Conservation (phyloP, 345 rosid genomes). For the Lumnitzera racemosa region DNA sequence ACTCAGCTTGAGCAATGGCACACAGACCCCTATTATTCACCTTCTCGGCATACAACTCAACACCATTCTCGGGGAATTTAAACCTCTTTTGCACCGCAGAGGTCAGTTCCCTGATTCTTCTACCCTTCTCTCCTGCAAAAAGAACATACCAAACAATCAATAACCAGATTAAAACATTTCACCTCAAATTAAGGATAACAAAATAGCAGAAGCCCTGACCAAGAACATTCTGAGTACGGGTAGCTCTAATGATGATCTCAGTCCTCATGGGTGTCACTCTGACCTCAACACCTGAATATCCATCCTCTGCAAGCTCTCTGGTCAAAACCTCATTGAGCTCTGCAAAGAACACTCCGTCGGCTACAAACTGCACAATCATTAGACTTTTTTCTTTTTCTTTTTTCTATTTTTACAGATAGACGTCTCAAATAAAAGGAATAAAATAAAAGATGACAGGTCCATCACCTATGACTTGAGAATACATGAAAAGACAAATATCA, state of each 20-base stretch:
- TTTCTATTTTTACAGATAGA: too few species aligned
- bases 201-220: constrained; percentile 22
- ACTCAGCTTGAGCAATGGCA: constrained; percentile 85
- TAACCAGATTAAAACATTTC: not conserved
- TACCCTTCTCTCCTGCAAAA: constrained; percentile 66
- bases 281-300: constrained; percentile 84
- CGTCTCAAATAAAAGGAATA: too few species aligned
- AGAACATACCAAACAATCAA: not conserved
- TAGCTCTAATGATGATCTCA: constrained; percentile 79
- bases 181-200: not conserved
- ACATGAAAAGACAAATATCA: too few species aligned
- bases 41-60: constrained; percentile 82
- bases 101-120: constrained; percentile 83
- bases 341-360: constrained; percentile 74
- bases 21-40: constrained; percentile 74
- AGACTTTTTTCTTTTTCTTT: too few species aligned
- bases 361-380: constrained; percentile 44
- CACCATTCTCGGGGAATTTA: constrained; percentile 64
- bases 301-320: constrained; percentile 78
- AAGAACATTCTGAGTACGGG: constrained; percentile 80
- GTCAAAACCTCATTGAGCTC: constrained; percentile 71
- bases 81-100: constrained; percentile 79
- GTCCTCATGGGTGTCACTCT: constrained; percentile 77
- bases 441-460: too few species aligned
- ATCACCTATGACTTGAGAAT: too few species aligned